phyloP scores from a whole-genome alignment of 2,329 filamentous ascomycete species.

The Aspergillus nomiae region DNA sequence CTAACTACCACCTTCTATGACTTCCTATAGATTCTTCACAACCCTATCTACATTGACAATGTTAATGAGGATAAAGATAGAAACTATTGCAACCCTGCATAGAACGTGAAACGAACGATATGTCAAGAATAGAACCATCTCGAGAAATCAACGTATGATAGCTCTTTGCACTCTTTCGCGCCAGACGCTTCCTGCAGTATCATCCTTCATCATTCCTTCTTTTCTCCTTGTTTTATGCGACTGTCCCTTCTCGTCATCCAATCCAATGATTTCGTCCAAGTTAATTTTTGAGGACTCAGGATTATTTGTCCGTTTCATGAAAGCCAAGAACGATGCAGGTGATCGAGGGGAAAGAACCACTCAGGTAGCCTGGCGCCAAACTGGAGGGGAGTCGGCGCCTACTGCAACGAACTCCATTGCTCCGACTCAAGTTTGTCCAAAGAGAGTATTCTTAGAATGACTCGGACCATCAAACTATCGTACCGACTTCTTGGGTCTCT shows the following conservation, averaged over 20 bases:
- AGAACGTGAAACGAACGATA: constrained; percentile 1
- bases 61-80: constrained; percentile 1
- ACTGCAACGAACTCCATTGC: constrained; percentile 24
- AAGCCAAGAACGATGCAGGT: constrained; percentile 14
- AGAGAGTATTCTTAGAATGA: constrained; percentile 28
- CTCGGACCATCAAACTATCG: constrained; percentile 22
- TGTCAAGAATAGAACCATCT: constrained; percentile 4
- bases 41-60: neutral
- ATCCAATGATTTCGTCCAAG: constrained; percentile 1
- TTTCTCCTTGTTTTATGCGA: neutral
- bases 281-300: neutral
- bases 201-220: neutral
- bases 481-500: constrained; percentile 5
- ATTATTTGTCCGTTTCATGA: constrained; percentile 16
- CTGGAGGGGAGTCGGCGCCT: constrained; percentile 26
- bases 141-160: neutral
- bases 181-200: neutral
- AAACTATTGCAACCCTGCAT: neutral
- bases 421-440: constrained; percentile 9
- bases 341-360: constrained; percentile 20
- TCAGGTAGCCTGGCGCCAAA: constrained; percentile 27
- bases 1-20: neutral
- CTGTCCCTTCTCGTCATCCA: constrained; percentile 5
- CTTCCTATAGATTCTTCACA: neutral
- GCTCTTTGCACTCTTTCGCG: neutral